These are phyloP conservation scores for Talaromyces thailandensis DNA, from an alignment of 495 filamentous ascomycete species.

Conservation along the genomic window DNA sequence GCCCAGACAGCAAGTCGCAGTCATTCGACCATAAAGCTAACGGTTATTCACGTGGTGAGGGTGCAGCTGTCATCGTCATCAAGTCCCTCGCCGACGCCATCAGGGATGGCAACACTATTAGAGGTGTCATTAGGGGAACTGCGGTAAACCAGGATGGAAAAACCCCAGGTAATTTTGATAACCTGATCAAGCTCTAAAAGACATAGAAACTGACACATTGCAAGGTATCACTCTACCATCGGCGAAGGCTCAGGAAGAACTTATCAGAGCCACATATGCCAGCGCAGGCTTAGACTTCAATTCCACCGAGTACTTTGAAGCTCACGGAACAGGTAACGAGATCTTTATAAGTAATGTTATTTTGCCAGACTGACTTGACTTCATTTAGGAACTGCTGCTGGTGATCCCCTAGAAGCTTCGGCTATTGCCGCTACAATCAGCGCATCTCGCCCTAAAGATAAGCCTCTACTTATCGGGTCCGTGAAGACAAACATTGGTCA, in stretches of 20 bases:
- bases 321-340: constrained; percentile 30
- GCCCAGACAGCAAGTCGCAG: constrained; percentile 22
- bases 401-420: constrained; percentile 6
- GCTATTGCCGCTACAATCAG: constrained; percentile 17
- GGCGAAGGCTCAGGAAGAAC: constrained; percentile 13
- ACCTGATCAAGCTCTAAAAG: background rate
- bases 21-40: constrained; percentile 23
- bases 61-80: background rate
- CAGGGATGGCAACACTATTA: background rate
- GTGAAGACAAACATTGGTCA: constrained; percentile 35
- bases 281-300: constrained; percentile 16
- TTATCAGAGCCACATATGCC: constrained; percentile 17
- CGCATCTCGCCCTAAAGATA: constrained; percentile 2
- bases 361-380: background rate
- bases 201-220: background rate
- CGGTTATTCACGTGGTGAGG: constrained; percentile 11
- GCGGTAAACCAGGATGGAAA: constrained; percentile 37
- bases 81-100: background rate
- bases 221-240: constrained; percentile 14
- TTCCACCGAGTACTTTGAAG: constrained; percentile 17
- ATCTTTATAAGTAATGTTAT: background rate
- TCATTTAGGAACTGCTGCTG: constrained; percentile 1
- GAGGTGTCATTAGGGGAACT: background rate
- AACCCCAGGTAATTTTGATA: constrained; percentile 7
- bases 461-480: constrained; percentile 15